Conservation (phyloP, 23 red algal genomes). For the Rhodosorus marinus region DNA sequence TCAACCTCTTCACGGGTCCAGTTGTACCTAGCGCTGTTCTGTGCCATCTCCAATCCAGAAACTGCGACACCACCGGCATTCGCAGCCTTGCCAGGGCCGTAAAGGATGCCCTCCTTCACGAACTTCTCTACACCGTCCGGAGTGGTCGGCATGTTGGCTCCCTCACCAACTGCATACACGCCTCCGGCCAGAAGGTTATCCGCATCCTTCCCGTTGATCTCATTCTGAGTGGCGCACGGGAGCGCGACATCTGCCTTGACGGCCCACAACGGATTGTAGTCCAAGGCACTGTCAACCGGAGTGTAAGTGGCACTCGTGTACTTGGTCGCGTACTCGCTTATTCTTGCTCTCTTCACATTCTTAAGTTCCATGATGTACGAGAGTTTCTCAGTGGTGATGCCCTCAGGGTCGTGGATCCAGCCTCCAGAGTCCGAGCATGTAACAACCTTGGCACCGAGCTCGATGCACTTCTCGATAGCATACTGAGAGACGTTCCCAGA, state of each 20-base stretch:
- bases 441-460: conserved; percentile 5
- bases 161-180: background rate
- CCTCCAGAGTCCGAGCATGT: conserved; percentile 1
- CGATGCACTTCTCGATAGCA: conserved; percentile 2
- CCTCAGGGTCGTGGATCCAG: conserved; percentile 1
- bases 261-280: background rate
- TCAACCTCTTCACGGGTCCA: conserved; percentile 12
- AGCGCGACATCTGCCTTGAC: conserved; percentile 3
- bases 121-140: background rate
- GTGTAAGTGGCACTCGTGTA: background rate
- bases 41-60: conserved; percentile 9
- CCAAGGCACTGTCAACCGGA: background rate
- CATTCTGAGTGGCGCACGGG: conserved; percentile 14
- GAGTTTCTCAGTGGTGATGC: conserved; percentile 7
- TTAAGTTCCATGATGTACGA: conserved; percentile 6
- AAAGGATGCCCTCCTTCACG: background rate
- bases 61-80: conserved; percentile 21
- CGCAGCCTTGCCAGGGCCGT: conserved; percentile 10
- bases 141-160: conserved; percentile 18
- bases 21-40: conserved; percentile 2
- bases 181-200: background rate
- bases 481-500: conserved; percentile 9
- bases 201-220: conserved; percentile 3
- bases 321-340: background rate
- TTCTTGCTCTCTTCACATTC: background rate